phyloP scores from a whole-genome alignment of 208 protist genomes.

The Leishmania tarentolae region DNA sequence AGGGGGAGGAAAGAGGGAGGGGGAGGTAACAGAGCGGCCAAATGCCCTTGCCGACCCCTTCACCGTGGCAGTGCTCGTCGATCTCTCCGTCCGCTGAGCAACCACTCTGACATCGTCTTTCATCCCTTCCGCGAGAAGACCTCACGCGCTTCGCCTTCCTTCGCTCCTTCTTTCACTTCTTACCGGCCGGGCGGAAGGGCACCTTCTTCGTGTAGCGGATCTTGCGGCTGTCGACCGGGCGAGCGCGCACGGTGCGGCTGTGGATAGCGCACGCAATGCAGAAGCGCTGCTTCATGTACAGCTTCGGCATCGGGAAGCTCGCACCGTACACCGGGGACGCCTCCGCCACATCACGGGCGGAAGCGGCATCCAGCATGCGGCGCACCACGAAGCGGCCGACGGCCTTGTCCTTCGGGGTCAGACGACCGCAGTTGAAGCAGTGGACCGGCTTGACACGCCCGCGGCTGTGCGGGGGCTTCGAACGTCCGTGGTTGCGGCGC shows the following conservation, averaged over 20 bases:
- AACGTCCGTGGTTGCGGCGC: conserved; percentile 93
- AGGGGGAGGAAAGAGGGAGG: not conserved
- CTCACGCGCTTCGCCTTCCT: not conserved
- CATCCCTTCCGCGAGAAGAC: not conserved
- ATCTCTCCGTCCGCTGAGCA: not conserved
- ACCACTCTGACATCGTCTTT: not conserved
- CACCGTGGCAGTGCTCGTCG: not conserved
- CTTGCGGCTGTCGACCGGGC: conserved; percentile 82
- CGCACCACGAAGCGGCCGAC: conserved; percentile 98
- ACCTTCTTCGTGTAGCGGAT: conserved; percentile 85
- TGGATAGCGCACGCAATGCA: conserved; percentile 99
- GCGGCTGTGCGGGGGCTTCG: conserved; percentile 91
- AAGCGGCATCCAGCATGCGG: conserved; percentile 98
- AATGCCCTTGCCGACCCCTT: not conserved
- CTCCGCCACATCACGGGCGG: conserved; percentile 97
- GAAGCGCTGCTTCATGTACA: conserved; percentile 99
- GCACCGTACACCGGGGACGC: conserved; percentile 92
- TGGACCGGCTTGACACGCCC: conserved; percentile 90
- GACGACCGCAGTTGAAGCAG: conserved; percentile 94
- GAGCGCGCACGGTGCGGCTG: conserved; percentile 96
- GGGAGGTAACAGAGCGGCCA: not conserved
- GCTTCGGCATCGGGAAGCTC: conserved; percentile 97
- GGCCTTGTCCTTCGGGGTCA: conserved; percentile 97
- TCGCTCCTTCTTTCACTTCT: conserved; percentile 4
- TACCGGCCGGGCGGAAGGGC: conserved; percentile 61